Evolutionary conservation across 2,329 filamentous ascomycete species (phyloP).

Genomic region (Ophiostoma sp.): DNA sequence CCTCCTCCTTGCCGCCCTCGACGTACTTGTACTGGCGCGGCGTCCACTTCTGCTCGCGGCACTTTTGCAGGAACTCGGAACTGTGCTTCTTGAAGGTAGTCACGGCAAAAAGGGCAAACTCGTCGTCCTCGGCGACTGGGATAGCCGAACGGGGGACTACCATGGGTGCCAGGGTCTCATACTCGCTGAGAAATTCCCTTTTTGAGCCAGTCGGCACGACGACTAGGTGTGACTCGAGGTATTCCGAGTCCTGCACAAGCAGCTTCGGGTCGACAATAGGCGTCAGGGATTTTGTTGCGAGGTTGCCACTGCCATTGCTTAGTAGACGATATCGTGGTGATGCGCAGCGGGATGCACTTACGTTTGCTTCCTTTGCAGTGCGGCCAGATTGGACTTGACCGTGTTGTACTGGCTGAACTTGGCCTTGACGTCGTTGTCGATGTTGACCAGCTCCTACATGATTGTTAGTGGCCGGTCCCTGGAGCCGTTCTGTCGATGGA

Average conservation of each 20-base stretch:
- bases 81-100: slow-evolving; percentile 91
- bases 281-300: slow-evolving; percentile 89
- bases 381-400: slow-evolving; percentile 75
- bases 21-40: slow-evolving; percentile 91
- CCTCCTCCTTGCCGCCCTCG: slow-evolving; percentile 82
- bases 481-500: not conserved
- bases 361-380: slow-evolving; percentile 84
- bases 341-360: slow-evolving; percentile 38
- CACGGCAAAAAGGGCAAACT: slow-evolving; percentile 82
- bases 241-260: slow-evolving; percentile 85
- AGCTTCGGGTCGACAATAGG: slow-evolving; percentile 75
- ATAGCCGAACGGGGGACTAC: slow-evolving; percentile 84
- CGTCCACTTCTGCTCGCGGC: slow-evolving; percentile 87
- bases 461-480: not conserved
- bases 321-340: not conserved
- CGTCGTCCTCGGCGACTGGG: slow-evolving; percentile 76
- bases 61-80: slow-evolving; percentile 84
- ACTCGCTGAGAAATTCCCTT: slow-evolving; percentile 83
- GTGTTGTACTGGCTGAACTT: slow-evolving; percentile 94
- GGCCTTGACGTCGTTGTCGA: slow-evolving; percentile 91
- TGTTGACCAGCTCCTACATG: slow-evolving; percentile 74
- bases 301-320: slow-evolving; percentile 64
- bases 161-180: slow-evolving; percentile 85
- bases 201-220: slow-evolving; percentile 73
- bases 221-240: slow-evolving; percentile 90